Evolutionary conservation across 257 asterid genomes (phyloP), one percentile per base, ranked within the genome.

Genomic region (Parsonsia alboflavescens): DNA sequence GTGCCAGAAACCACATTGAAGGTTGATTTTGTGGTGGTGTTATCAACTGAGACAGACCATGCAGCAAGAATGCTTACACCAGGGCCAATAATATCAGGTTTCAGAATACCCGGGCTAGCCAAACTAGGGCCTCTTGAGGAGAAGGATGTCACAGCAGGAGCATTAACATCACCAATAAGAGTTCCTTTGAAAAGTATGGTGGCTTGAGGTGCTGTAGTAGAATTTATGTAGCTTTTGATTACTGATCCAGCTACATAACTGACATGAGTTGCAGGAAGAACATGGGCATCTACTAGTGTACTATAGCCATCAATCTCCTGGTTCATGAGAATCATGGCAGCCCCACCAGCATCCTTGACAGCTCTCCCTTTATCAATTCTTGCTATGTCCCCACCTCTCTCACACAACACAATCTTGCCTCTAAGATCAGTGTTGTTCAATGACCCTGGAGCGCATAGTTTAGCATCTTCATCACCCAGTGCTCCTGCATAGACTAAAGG

Each of bases 241-340:
- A 53, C 69, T 78, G 11, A 52, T 71, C 82, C 80, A 45, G 63
- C 72, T 4, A 66, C 8, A 10, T 64, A 81, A 39, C 78, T 75
- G 13, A 78, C 69, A 26, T 66, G 76, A 16, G 85, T 62, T 17
- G 78, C 73, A 0, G 85, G 85, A 75, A 78, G 82, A 16, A 71
- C 80, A 21, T 75, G 76, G 36, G 73, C 75, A 41, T 75, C 80
- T 6, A 65, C 82, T 24, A 78, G 39, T 71, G 78, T 78, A 42
- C 77, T 71, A 44, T 78, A 63, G 62, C 75, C 85, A 66, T 49
- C 53, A 8, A 0, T 2, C 74, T 76, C 45, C 26, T 50, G 30
- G n/a, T 61, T 78, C 80, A 75, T 75, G 15, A 81, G 73, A 71
- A 78, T 74, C 85, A 81, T 81, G 74, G 79, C 85, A 4, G 75